Evolutionary conservation across 139 green algal species (phyloP).

Genomic region (Pseudopediastrum boryanum): DNA sequence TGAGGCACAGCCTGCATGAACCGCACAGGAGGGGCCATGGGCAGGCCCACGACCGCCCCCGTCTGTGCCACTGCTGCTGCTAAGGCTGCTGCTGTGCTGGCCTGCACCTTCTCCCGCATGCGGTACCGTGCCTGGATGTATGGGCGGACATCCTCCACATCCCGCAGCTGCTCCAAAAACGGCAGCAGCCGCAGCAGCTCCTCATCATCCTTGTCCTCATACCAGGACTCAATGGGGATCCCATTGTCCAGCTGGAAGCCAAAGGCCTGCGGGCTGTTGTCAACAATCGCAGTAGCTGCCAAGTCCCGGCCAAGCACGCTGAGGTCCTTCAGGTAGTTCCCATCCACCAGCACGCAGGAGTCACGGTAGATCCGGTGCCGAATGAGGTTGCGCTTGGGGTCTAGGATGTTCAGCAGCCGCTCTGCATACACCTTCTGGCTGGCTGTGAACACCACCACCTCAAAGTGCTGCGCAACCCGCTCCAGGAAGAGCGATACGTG

Average conservation of each 20-base stretch:
- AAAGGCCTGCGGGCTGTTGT: conserved; percentile 91
- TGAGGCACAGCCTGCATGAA: no score
- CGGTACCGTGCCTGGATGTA: conserved; percentile 71
- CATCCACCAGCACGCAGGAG: conserved; percentile 90
- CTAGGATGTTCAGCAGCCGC: conserved; percentile 51
- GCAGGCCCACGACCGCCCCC: no score
- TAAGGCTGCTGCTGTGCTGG: no score
- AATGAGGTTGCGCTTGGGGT: conserved; percentile 64
- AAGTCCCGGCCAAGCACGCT: conserved; percentile 90
- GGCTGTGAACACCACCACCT: conserved; percentile 96
- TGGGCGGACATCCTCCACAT: conserved; percentile 75
- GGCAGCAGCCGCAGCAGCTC: conserved; percentile 88
- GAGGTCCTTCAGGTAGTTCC: conserved; percentile 94
- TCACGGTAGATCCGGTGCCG: conserved; percentile 93
- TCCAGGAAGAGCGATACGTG: conserved; percentile 37
- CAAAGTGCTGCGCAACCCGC: conserved; percentile 46
- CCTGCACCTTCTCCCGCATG: conserved; percentile 69
- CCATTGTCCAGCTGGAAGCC: conserved; percentile 92
- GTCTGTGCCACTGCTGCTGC: no score
- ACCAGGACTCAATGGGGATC: conserved; percentile 96
- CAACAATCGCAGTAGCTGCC: conserved; percentile 86
- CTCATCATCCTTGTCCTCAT: conserved; percentile 84
- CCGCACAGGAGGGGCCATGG: no score
- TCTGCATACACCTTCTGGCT: conserved; percentile 70
- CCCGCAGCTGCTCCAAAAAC: conserved; percentile 85